Percentiles rank a stretch among this genome's conserved stretches.
Evolutionary conservation across 257 asterid genomes (phyloP).

Genomic region (Pogostemon cablin): DNA sequence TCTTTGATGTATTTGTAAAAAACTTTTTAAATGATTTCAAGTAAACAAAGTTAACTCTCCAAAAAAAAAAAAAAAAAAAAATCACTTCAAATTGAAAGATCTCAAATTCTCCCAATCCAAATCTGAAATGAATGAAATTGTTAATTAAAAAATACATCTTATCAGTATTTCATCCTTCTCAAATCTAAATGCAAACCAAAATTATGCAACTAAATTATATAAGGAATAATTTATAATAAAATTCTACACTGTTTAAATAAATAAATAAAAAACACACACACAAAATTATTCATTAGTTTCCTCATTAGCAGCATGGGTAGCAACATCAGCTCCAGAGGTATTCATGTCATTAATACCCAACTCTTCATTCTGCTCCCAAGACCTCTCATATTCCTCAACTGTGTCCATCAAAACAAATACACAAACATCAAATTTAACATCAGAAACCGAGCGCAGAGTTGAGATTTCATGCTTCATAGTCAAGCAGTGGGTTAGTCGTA

Average conservation of each 20-base stretch:
- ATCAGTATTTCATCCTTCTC: too few species aligned
- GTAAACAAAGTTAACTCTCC: too few species aligned
- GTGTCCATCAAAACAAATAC: not conserved
- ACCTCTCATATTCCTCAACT: constrained; percentile 87
- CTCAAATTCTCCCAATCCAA: too few species aligned
- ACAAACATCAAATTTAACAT: not conserved
- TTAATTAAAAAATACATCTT: too few species aligned
- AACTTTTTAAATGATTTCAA: too few species aligned
- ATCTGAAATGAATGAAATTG: too few species aligned
- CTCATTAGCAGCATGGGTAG: constrained; percentile 41
- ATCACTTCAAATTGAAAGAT: too few species aligned
- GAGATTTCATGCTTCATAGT: not conserved
- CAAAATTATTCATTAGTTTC: constrained; percentile 26
- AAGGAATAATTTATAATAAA: not conserved
- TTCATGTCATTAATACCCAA: constrained; percentile 95
- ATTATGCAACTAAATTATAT: too few species aligned
- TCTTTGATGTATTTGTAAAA: too few species aligned
- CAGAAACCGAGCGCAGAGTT: not conserved
- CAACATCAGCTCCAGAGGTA: constrained; percentile 76
- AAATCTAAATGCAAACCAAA: too few species aligned
- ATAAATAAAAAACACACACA: not conserved
- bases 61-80: too few species aligned
- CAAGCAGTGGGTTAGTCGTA: not conserved
- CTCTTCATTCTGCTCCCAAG: constrained; percentile 98
- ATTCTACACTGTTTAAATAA: not conserved